These are phyloP conservation scores for Leucocoprinus birnbaumii DNA, from an alignment of 768 basidiomycete species.

Conservation along the genomic window DNA sequence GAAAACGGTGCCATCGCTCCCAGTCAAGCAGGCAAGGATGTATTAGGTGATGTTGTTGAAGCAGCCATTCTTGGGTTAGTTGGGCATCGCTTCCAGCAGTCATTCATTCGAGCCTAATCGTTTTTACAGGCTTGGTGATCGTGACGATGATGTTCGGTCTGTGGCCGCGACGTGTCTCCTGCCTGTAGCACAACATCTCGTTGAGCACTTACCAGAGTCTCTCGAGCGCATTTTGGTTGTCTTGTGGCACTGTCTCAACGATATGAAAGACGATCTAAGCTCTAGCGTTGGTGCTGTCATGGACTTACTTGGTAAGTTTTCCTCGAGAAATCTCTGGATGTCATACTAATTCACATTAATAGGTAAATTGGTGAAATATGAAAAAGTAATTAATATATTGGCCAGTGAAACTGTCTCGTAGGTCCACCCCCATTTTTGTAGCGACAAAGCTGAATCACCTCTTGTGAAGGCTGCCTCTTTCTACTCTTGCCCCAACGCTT, in stretches of 20 bases:
- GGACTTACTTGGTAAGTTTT: conserved; percentile 81
- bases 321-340: neutral
- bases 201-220: conserved; percentile 68
- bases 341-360: conserved; percentile 5
- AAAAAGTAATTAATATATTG: conserved; percentile 74
- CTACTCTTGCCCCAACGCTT: conserved; percentile 79
- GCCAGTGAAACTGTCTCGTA: conserved; percentile 70
- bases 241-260: conserved; percentile 85
- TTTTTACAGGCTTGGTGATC: conserved; percentile 69
- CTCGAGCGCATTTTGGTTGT: conserved; percentile 76
- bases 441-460: neutral
- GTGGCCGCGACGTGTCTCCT: conserved; percentile 91
- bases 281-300: conserved; percentile 97
- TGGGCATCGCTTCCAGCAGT: neutral
- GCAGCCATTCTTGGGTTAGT: conserved; percentile 88
- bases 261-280: conserved; percentile 95
- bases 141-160: conserved; percentile 94
- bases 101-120: conserved; percentile 4
- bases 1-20: conserved; percentile 31
- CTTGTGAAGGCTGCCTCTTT: conserved; percentile 65
- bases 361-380: conserved; percentile 84
- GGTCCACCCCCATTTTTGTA: conserved; percentile 26
- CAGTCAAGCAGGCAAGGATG: conserved; percentile 42
- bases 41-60: conserved; percentile 82
- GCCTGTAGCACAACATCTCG: conserved; percentile 83